These are phyloP conservation scores for Barnettozyma sucrosica DNA, from an alignment of 805 yeast species.

Conservation along the genomic window DNA sequence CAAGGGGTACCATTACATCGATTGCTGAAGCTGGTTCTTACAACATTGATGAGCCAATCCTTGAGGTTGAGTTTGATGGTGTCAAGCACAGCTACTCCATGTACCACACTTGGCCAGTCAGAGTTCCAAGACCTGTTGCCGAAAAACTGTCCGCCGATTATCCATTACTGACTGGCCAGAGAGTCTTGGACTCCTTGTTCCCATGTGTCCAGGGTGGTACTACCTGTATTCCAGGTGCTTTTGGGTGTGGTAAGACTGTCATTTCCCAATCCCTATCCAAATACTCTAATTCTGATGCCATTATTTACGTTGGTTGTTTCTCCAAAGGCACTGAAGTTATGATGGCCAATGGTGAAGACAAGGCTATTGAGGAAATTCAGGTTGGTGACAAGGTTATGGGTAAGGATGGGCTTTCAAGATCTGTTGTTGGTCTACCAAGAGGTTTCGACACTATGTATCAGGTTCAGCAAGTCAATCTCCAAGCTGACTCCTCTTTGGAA, in stretches of 20 bases:
- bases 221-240: constrained; percentile 99
- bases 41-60: constrained; percentile 79
- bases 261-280: constrained; percentile 96
- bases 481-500: constrained; percentile 14
- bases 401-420: constrained; percentile 36
- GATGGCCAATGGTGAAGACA: constrained; percentile 38
- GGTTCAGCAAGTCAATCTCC: constrained; percentile 25
- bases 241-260: constrained; percentile 98
- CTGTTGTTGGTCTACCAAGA: constrained; percentile 36
- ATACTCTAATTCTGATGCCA: constrained; percentile 94
- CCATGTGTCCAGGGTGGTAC: constrained; percentile 99
- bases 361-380: constrained; percentile 29
- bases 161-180: constrained; percentile 96
- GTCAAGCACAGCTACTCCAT: constrained; percentile 72
- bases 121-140: constrained; percentile 98
- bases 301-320: constrained; percentile 81
- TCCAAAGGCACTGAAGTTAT: constrained; percentile 37
- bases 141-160: constrained; percentile 89
- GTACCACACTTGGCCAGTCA: constrained; percentile 99
- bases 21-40: constrained; percentile 89
- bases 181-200: constrained; percentile 95
- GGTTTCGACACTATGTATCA: constrained; percentile 39
- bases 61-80: constrained; percentile 95
- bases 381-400: constrained; percentile 39
- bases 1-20: constrained; percentile 92